Evolutionary conservation across 2,329 filamentous ascomycete species (phyloP).

Genomic region (Aspergillus eucalypticola): DNA sequence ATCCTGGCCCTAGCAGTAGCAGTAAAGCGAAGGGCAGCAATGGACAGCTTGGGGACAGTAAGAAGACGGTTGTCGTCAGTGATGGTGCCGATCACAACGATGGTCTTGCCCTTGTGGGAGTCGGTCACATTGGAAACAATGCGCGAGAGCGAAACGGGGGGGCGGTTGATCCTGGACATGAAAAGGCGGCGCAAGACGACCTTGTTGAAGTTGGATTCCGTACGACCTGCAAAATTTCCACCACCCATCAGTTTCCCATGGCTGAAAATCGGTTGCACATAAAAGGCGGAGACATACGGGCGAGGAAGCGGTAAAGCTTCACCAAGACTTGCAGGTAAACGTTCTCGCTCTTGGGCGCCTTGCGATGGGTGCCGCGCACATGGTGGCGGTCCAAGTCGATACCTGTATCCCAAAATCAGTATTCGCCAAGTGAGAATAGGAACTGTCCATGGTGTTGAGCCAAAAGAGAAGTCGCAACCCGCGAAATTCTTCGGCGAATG

Average conservation of each 20-base stretch:
- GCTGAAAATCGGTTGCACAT: background rate
- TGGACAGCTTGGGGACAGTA: constrained; percentile 84
- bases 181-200: constrained; percentile 95
- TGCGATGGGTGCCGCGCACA: constrained; percentile 73
- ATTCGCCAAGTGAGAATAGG: background rate
- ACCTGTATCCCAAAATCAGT: constrained; percentile 40
- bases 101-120: constrained; percentile 67
- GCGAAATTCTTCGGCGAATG: background rate
- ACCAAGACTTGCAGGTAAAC: constrained; percentile 96
- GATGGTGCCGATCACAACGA: constrained; percentile 91
- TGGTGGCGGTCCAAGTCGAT: constrained; percentile 63
- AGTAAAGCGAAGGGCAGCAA: constrained; percentile 96
- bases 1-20: constrained; percentile 94
- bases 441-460: constrained; percentile 1
- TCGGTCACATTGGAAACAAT: constrained; percentile 69
- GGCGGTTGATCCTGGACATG: constrained; percentile 98
- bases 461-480: background rate
- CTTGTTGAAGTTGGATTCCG: constrained; percentile 98
- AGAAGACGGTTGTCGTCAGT: constrained; percentile 97
- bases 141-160: constrained; percentile 90
- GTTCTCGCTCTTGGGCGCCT: constrained; percentile 97
- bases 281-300: constrained; percentile 61
- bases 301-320: constrained; percentile 97
- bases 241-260: constrained; percentile 20
- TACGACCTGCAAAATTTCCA: constrained; percentile 67